Percentiles rank a stretch among this genome's conserved stretches.
Conservation (phyloP, 2,329 filamentous ascomycete species). For the Verticillium isaacii region DNA sequence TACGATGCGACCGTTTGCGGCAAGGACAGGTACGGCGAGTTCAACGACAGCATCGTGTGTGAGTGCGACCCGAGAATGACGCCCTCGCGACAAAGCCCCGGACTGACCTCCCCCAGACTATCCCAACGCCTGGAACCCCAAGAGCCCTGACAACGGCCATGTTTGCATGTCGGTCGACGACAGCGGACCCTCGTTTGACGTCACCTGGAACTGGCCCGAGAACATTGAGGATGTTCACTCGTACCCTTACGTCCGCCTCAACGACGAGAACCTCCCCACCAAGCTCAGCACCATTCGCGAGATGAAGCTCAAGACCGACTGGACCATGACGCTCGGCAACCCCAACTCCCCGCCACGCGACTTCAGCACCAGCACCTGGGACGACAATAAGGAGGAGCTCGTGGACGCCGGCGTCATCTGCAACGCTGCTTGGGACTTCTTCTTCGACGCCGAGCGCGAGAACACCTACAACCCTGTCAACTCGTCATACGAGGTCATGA, state of each 20-base stretch:
- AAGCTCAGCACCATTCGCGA: slow-evolving; percentile 21
- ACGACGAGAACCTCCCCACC: slow-evolving; percentile 18
- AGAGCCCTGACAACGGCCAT: slow-evolving; percentile 23
- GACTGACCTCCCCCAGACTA: neutral
- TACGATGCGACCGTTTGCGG: slow-evolving; percentile 23
- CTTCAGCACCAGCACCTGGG: slow-evolving; percentile 11
- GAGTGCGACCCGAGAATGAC: slow-evolving; percentile 5
- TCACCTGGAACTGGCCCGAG: slow-evolving; percentile 24
- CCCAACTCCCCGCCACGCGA: slow-evolving; percentile 13
- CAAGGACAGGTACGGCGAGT: slow-evolving; percentile 17
- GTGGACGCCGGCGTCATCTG: slow-evolving; percentile 14
- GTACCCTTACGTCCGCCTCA: slow-evolving; percentile 26
- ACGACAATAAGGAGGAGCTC: slow-evolving; percentile 17
- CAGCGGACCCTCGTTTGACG: slow-evolving; percentile 22
- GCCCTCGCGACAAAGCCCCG: neutral
- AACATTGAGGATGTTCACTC: slow-evolving; percentile 22
- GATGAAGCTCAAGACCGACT: slow-evolving; percentile 19
- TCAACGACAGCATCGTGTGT: slow-evolving; percentile 16
- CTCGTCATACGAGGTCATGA: slow-evolving; percentile 26
- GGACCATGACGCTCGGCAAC: slow-evolving; percentile 22
- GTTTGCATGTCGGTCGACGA: slow-evolving; percentile 23
- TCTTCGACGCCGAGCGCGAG: slow-evolving; percentile 20
- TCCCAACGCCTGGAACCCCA: slow-evolving; percentile 27
- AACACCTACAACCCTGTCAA: slow-evolving; percentile 18
- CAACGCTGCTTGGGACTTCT: slow-evolving; percentile 27